Evolutionary conservation across 139 green algal species (phyloP).

Genomic region (Choricystis sp.): DNA sequence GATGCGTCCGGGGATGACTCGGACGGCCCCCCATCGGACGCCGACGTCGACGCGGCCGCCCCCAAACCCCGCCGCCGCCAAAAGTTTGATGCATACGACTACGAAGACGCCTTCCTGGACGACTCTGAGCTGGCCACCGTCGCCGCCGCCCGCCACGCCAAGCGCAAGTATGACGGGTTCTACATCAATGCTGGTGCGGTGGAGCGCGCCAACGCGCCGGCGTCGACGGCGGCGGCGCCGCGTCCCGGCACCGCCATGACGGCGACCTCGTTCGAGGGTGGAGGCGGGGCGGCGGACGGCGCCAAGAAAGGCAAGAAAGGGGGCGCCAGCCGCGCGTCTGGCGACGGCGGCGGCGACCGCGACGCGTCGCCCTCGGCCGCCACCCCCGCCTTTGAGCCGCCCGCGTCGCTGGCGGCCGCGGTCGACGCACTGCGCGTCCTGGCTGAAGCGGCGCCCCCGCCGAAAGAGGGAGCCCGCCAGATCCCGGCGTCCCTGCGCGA

Average conservation of each 20-base stretch:
- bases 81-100: neutral
- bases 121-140: neutral
- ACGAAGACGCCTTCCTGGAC: neutral
- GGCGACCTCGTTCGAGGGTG: no score
- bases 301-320: neutral
- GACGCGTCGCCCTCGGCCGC: neutral
- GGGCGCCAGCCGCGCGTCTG: no score
- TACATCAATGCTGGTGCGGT: neutral
- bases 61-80: neutral
- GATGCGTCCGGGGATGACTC: neutral
- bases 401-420: neutral
- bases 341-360: no score
- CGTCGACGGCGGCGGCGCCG: neutral
- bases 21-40: no score
- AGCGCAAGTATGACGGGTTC: no score
- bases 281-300: no score
- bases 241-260: no score
- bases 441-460: no score
- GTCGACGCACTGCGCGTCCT: neutral
- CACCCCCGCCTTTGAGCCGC: neutral
- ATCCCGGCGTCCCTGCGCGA: neutral
- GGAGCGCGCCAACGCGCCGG: no score
- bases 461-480: no score
- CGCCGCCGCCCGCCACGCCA: neutral
- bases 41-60: neutral